phyloP scores from a whole-genome alignment of 2,329 filamentous ascomycete genomes.

The Neofusicoccum laricinum region DNA sequence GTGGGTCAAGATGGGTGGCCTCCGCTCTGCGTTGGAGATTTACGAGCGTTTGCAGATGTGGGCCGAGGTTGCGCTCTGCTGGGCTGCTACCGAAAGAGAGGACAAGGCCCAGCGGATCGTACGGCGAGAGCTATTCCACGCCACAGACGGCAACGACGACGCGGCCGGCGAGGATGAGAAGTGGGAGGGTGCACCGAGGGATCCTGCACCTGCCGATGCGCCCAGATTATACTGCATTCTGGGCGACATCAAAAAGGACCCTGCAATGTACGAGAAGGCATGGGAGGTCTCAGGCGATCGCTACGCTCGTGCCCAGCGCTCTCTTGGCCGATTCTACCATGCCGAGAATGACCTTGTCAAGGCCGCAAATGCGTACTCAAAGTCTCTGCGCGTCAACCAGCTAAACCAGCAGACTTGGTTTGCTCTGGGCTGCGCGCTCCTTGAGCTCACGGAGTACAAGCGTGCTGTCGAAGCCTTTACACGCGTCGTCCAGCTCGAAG shows the following conservation, averaged over 20 bases:
- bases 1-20: conserved; percentile 86
- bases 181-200: conserved; percentile 66
- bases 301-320: conserved; percentile 84
- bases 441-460: conserved; percentile 73
- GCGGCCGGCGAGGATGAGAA: conserved; percentile 45
- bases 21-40: conserved; percentile 89
- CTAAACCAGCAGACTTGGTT: conserved; percentile 85
- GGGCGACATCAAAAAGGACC: conserved; percentile 78
- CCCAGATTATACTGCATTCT: conserved; percentile 89
- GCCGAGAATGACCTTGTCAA: conserved; percentile 62
- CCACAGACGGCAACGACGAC: conserved; percentile 47
- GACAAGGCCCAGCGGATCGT: conserved; percentile 77
- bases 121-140: conserved; percentile 73
- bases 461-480: conserved; percentile 82
- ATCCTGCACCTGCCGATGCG: conserved; percentile 74
- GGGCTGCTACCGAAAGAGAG: conserved; percentile 75
- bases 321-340: conserved; percentile 76
- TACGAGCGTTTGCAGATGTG: conserved; percentile 91
- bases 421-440: conserved; percentile 80
- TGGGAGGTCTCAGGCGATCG: conserved; percentile 81
- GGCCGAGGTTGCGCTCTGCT: conserved; percentile 91
- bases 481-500: conserved; percentile 78
- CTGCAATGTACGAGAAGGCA: conserved; percentile 74
- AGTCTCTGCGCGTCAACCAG: conserved; percentile 74
- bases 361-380: conserved; percentile 73